Conservation (phyloP, 2,329 filamentous ascomycete species). For the Colletotrichum spaethianum region DNA sequence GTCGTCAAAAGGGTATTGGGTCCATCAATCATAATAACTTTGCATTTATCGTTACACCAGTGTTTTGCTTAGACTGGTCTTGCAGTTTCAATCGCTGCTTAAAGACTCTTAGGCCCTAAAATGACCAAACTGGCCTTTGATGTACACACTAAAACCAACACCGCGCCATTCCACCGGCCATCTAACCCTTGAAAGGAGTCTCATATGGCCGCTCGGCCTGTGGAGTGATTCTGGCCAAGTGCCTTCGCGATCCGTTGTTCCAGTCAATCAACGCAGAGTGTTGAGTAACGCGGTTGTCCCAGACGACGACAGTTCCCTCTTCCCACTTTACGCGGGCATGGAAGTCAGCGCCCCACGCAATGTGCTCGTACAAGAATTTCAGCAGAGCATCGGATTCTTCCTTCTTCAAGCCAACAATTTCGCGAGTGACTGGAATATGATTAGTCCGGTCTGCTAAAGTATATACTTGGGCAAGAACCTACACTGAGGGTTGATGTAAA, state of each 20-base stretch:
- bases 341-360: constrained; percentile 40
- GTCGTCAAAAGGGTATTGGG: no score
- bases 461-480: background rate
- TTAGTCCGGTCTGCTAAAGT: background rate
- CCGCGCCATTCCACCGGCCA: no score
- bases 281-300: constrained; percentile 39
- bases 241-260: constrained; percentile 38
- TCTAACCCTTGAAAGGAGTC: constrained; percentile 38
- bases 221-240: constrained; percentile 39
- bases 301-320: constrained; percentile 38
- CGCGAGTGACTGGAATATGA: constrained; percentile 24
- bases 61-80: background rate
- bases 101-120: background rate
- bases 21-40: background rate
- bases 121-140: background rate
- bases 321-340: constrained; percentile 41
- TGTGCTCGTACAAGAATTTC: constrained; percentile 40
- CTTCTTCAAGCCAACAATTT: constrained; percentile 40
- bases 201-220: constrained; percentile 38
- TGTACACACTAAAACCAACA: background rate
- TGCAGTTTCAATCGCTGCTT: background rate
- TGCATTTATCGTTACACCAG: constrained; percentile 15
- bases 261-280: constrained; percentile 39
- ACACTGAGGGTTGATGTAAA: constrained; percentile 40
- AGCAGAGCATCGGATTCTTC: constrained; percentile 39